Conservation (phyloP, 306 rosid genomes). For the Cicer chorassanicum region DNA sequence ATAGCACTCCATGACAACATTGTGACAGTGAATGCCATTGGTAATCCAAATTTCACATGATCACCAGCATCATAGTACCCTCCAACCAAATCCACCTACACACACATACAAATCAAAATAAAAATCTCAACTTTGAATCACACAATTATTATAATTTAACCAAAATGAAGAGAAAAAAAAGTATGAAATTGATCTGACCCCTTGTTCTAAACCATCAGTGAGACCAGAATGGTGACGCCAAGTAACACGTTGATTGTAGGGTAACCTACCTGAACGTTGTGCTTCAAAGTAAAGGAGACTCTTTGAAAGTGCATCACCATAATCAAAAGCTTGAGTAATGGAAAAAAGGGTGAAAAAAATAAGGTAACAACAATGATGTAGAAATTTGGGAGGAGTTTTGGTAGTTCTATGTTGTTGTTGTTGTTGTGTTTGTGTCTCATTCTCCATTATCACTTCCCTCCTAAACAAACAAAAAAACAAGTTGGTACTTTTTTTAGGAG, state of each 20-base stretch:
- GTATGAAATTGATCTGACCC: slow-evolving; percentile 49
- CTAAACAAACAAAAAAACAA: slow-evolving; percentile 2
- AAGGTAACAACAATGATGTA: slow-evolving; percentile 21
- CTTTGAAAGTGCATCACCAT: slow-evolving; percentile 74
- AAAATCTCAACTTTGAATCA: neutral
- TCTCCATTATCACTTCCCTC: slow-evolving; percentile 52
- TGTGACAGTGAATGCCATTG: slow-evolving; percentile 90
- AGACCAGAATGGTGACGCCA: slow-evolving; percentile 95
- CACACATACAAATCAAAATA: neutral
- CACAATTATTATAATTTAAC: neutral
- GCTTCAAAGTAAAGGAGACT: slow-evolving; percentile 89
- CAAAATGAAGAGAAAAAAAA: neutral
- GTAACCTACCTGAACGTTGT: slow-evolving; percentile 83
- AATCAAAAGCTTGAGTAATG: slow-evolving; percentile 50
- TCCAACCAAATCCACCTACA: slow-evolving; percentile 84
- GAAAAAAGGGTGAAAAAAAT: slow-evolving; percentile 39
- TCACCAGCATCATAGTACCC: slow-evolving; percentile 93
- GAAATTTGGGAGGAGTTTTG: slow-evolving; percentile 3
- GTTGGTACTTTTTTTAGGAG: slow-evolving; percentile 33
- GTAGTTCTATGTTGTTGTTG: slow-evolving; percentile 11
- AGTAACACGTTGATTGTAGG: slow-evolving; percentile 75
- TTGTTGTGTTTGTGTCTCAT: slow-evolving; percentile 1
- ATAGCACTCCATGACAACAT: slow-evolving; percentile 84
- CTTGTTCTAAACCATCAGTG: slow-evolving; percentile 86
- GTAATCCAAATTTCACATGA: slow-evolving; percentile 84